Percentiles rank a stretch among this genome's conserved stretches.
Conservation (phyloP, 768 basidiomycete species). For the Phaeolepiota aurea region DNA sequence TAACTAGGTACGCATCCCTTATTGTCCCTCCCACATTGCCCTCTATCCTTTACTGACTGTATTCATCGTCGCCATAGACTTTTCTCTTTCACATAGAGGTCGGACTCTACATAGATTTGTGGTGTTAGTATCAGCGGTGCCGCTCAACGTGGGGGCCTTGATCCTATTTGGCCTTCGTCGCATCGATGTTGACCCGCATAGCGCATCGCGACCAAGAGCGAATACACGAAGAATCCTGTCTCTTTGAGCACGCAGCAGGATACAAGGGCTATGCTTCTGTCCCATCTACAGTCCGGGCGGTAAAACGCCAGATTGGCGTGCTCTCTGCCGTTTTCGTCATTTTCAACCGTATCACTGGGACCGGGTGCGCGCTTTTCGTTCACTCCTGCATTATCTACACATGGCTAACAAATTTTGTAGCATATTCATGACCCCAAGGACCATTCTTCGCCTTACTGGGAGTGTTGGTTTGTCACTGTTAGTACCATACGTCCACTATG, state of each 20-base stretch:
- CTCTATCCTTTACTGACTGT: too few species aligned
- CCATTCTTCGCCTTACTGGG: not conserved
- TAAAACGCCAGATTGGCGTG: not conserved
- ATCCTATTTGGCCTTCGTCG: not conserved
- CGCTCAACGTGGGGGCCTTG: not conserved
- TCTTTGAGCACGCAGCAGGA: not conserved
- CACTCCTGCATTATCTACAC: too few species aligned
- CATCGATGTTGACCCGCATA: not conserved
- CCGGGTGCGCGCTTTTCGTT: slow-evolving; percentile 25
- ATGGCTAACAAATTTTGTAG: too few species aligned
- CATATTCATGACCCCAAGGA: not conserved
- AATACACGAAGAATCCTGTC: not conserved
- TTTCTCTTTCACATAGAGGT: too few species aligned
- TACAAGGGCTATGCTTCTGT: not conserved
- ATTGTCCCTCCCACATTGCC: too few species aligned
- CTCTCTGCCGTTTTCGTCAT: slow-evolving; percentile 28
- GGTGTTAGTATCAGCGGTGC: not conserved
- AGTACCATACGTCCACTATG: not conserved
- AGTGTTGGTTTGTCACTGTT: not conserved
- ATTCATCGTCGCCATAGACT: too few species aligned
- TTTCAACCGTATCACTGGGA: slow-evolving; percentile 35
- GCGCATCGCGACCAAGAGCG: not conserved
- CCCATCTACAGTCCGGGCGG: not conserved
- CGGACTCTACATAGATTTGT: not conserved
- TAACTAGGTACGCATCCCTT: too few species aligned